Evolutionary conservation across 768 basidiomycete species (phyloP).

Genomic region (Lentinula lateritia): DNA sequence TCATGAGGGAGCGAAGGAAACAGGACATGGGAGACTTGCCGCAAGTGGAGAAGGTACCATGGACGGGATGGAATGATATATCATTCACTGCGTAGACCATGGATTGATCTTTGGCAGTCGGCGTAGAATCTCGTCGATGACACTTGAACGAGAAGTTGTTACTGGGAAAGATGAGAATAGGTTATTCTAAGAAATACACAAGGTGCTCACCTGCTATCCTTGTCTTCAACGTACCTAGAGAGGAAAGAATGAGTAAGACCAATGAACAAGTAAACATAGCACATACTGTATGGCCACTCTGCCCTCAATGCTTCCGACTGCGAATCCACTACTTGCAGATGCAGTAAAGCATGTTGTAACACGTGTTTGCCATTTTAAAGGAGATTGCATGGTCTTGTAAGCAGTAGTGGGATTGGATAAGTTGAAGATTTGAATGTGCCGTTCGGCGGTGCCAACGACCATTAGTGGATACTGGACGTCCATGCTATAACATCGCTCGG

Average conservation of each 20-base stretch:
- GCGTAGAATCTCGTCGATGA: constrained; percentile 55
- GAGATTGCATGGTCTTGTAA: constrained; percentile 81
- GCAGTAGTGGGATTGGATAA: constrained; percentile 73
- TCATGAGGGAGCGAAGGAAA: neutral
- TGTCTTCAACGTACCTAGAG: constrained; percentile 79
- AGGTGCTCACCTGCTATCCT: constrained; percentile 55
- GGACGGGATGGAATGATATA: constrained; percentile 79
- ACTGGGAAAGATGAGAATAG: constrained; percentile 22
- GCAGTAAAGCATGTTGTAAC: constrained; percentile 80
- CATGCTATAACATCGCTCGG: constrained; percentile 87
- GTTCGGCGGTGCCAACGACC: constrained; percentile 91
- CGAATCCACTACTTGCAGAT: constrained; percentile 62
- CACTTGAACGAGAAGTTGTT: constrained; percentile 90
- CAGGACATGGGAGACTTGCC: constrained; percentile 32
- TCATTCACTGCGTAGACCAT: constrained; percentile 81
- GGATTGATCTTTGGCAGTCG: constrained; percentile 56
- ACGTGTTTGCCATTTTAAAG: constrained; percentile 91
- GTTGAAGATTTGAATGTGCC: constrained; percentile 87
- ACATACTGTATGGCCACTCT: constrained; percentile 94
- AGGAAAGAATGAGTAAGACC: neutral
- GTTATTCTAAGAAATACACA: neutral
- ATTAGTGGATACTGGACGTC: constrained; percentile 78
- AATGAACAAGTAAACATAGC: neutral
- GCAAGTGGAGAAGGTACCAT: constrained; percentile 82
- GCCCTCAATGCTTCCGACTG: constrained; percentile 83